Evolutionary conservation across 2,329 filamentous ascomycete genomes (phyloP).

Genomic region (Penicillium janthinellum): DNA sequence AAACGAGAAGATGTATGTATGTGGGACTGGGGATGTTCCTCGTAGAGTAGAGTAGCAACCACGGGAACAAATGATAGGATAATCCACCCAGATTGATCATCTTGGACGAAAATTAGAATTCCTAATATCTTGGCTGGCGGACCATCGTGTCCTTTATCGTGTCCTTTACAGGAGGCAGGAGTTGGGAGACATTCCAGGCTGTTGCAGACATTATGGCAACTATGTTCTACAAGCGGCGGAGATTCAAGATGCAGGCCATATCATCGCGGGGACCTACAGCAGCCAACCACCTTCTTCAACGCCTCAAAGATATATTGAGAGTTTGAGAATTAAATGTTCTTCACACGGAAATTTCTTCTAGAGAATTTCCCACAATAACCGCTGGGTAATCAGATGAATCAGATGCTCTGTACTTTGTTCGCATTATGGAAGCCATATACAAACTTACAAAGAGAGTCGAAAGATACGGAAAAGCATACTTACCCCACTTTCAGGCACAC

Average conservation of each 20-base stretch:
- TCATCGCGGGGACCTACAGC: neutral
- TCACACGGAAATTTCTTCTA: neutral
- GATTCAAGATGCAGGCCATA: neutral
- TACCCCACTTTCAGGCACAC: neutral
- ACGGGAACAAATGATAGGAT: neutral
- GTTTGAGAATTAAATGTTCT: neutral
- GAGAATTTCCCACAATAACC: neutral
- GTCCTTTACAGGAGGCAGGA: neutral
- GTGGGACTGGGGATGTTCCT: neutral
- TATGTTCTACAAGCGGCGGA: neutral
- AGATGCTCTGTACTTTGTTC: neutral
- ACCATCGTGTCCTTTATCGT: neutral
- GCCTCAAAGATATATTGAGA: neutral
- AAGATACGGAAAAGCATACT: neutral
- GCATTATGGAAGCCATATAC: neutral
- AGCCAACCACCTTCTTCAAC: neutral
- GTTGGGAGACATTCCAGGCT: neutral
- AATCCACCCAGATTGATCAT: neutral
- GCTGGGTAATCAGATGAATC: too few species aligned
- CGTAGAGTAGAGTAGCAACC: neutral
- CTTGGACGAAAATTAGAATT: neutral
- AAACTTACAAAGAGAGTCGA: neutral
- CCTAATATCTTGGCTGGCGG: neutral
- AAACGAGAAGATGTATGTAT: neutral
- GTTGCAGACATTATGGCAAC: neutral